A percentile compares a stretch with the other conserved stretches of the same genome.
Evolutionary conservation across 768 basidiomycete genomes (phyloP).

Genomic region (Lyophyllum atratum): DNA sequence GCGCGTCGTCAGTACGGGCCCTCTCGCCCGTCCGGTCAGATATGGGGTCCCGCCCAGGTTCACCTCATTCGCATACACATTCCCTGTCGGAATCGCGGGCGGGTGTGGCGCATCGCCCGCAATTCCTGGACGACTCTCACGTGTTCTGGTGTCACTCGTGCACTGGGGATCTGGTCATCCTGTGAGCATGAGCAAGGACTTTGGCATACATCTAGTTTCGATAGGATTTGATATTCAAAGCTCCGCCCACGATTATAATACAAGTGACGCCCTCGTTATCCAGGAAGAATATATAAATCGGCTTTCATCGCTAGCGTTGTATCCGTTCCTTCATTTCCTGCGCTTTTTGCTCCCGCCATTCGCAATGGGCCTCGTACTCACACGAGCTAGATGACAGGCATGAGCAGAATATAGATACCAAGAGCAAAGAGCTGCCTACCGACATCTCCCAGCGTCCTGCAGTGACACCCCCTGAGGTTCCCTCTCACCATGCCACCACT

Average conservation of each 20-base stretch:
- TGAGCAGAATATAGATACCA: background rate
- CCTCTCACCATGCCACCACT: slow-evolving; percentile 79
- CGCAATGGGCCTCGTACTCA: slow-evolving; percentile 75
- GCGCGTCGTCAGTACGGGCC: slow-evolving; percentile 32
- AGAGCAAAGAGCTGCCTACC: slow-evolving; percentile 49
- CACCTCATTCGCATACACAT: slow-evolving; percentile 24
- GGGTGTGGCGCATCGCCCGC: slow-evolving; percentile 48
- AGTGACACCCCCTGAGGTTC: slow-evolving; percentile 70
- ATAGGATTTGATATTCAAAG: background rate
- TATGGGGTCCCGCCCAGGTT: slow-evolving; percentile 25
- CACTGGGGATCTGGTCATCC: slow-evolving; percentile 77
- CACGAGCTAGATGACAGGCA: slow-evolving; percentile 48
- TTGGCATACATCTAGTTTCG: background rate
- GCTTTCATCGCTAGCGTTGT: background rate
- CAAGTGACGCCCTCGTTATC: background rate
- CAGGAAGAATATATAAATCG: background rate
- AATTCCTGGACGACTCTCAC: slow-evolving; percentile 86
- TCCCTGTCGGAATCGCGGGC: slow-evolving; percentile 17
- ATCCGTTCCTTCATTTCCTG: slow-evolving; percentile 29
- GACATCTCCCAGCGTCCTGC: slow-evolving; percentile 62
- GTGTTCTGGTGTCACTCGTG: slow-evolving; percentile 90
- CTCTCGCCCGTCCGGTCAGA: slow-evolving; percentile 55
- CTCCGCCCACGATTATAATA: background rate
- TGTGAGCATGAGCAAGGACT: slow-evolving; percentile 34
- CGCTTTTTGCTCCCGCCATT: slow-evolving; percentile 72